A percentile compares a stretch with the other conserved stretches of the same genome.
Evolutionary conservation across 164 flowering plant genomes (phyloP).

Genomic region (Echeveria elegans): DNA sequence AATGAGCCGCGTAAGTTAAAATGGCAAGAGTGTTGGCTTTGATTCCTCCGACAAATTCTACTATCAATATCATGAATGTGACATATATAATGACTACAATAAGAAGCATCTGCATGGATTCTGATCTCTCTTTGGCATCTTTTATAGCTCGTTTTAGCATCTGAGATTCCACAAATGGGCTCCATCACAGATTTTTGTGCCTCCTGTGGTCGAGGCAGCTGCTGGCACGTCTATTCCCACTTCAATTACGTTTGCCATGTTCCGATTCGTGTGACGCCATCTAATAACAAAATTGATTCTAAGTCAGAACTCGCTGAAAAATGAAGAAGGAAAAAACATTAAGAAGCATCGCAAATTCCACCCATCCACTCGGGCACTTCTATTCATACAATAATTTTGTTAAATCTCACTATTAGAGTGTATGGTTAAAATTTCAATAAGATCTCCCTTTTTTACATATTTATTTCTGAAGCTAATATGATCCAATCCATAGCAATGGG

Average conservation of each 20-base stretch:
- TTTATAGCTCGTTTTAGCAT: constrained; percentile 36
- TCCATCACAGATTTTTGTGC: constrained; percentile 47
- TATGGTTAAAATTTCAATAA: no score
- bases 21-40: constrained; percentile 88
- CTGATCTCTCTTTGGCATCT: constrained; percentile 62
- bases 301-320: no score
- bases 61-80: constrained; percentile 64
- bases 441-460: no score
- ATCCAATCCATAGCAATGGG: no score
- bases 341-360: no score
- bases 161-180: constrained; percentile 74
- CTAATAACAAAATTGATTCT: not conserved
- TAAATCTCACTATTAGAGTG: no score
- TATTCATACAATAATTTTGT: no score
- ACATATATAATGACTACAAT: constrained; percentile 58
- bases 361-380: no score
- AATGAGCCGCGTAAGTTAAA: constrained; percentile 84
- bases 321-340: no score
- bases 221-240: constrained; percentile 27
- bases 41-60: constrained; percentile 78
- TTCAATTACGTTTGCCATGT: constrained; percentile 30
- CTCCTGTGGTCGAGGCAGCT: constrained; percentile 21
- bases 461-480: no score
- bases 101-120: constrained; percentile 58
- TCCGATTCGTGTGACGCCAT: constrained; percentile 2